Conservation (phyloP, 768 basidiomycete species). For the Leucocoprinus leucothites region DNA sequence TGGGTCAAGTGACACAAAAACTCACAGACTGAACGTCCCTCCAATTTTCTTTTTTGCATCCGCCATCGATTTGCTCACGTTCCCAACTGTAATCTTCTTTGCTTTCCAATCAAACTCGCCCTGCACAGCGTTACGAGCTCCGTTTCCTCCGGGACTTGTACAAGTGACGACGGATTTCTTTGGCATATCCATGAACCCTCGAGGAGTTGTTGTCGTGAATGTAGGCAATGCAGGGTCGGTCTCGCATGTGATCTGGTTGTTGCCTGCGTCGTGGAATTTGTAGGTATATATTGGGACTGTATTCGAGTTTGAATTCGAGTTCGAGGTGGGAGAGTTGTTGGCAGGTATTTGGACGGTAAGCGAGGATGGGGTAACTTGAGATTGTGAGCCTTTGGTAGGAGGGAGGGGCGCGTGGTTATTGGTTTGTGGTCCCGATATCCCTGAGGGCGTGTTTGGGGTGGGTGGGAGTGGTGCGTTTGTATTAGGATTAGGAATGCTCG, state of each 20-base stretch:
- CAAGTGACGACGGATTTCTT: constrained; percentile 5
- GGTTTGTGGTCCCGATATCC: too few species aligned
- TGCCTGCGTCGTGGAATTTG: constrained; percentile 11
- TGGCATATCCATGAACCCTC: constrained; percentile 1
- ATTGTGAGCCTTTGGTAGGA: too few species aligned
- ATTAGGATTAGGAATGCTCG: too few species aligned
- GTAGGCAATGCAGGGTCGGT: constrained; percentile 5
- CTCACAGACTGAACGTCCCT: constrained; percentile 14
- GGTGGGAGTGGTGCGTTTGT: too few species aligned
- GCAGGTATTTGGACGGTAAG: too few species aligned
- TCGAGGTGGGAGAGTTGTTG: background rate
- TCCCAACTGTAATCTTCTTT: constrained; percentile 14
- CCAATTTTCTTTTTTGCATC: constrained; percentile 14
- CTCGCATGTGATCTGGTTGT: constrained; percentile 9
- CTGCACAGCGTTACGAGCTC: background rate
- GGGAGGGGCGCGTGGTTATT: too few species aligned
- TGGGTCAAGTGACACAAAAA: background rate
- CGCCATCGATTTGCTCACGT: background rate
- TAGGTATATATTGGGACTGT: background rate
- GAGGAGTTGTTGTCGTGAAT: constrained; percentile 9
- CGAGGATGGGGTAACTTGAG: too few species aligned
- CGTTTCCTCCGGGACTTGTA: background rate
- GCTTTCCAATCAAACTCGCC: constrained; percentile 16
- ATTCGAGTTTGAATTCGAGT: background rate
- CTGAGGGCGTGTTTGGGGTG: too few species aligned